A percentile compares a stretch with the other conserved stretches of the same genome.
phyloP scores from a whole-genome alignment of 345 rosid species.

The Carallia brachiata region DNA sequence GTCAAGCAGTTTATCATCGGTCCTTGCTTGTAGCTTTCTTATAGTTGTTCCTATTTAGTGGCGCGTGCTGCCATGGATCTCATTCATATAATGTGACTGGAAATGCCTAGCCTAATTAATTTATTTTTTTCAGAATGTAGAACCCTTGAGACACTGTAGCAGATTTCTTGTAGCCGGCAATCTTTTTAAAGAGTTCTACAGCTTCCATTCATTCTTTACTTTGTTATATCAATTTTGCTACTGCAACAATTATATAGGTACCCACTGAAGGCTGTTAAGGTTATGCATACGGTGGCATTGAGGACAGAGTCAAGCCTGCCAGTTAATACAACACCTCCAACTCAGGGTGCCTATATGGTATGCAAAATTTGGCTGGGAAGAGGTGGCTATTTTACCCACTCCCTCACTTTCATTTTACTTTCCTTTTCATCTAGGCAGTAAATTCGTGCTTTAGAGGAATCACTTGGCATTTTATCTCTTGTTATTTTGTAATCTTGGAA shows the following conservation, averaged over 20 bases:
- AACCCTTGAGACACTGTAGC: no score
- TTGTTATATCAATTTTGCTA: not conserved
- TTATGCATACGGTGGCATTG: constrained; percentile 89
- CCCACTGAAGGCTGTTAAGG: constrained; percentile 89
- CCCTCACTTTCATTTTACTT: not conserved
- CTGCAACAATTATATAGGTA: constrained; percentile 41
- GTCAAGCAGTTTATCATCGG: no score
- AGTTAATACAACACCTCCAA: constrained; percentile 50
- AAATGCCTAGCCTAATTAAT: no score
- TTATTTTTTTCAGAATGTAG: no score
- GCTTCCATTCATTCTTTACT: not conserved
- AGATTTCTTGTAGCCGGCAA: no score
- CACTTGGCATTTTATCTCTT: not conserved
- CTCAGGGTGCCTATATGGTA: constrained; percentile 58
- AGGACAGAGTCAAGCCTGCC: constrained; percentile 85
- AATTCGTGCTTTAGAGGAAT: not conserved
- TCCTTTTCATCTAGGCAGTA: no score
- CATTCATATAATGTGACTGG: no score
- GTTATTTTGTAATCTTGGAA: constrained; percentile 16
- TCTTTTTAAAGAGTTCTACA: not conserved
- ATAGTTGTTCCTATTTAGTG: no score
- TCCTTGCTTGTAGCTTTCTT: no score
- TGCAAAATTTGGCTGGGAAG: constrained; percentile 5
- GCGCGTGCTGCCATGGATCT: no score
- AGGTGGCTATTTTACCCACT: not conserved